A percentile compares a stretch with the other conserved stretches of the same genome.
Conservation (phyloP, 805 yeast species). For the Candida sithepensis region DNA sequence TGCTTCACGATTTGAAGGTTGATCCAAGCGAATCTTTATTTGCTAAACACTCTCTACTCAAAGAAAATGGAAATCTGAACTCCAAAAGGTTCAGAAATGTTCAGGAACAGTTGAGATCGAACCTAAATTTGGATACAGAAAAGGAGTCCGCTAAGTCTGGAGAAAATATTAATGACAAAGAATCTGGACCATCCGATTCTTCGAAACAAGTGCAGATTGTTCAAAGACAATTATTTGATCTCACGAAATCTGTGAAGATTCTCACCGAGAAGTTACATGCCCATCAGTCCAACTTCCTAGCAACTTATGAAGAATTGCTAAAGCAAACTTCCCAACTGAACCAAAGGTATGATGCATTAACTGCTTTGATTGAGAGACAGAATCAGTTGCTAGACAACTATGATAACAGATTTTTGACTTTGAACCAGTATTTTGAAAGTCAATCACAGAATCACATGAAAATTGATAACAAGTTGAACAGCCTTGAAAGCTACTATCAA, state of each 20-base stretch:
- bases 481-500: constrained; percentile 13
- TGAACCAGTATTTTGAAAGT: constrained; percentile 15
- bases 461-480: constrained; percentile 13
- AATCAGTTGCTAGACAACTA: constrained; percentile 13
- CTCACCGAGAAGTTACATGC: constrained; percentile 9
- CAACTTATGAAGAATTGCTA: constrained; percentile 5
- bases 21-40: constrained; percentile 24
- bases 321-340: constrained; percentile 11
- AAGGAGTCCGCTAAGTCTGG: background rate
- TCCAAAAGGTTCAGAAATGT: constrained; percentile 13
- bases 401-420: constrained; percentile 12
- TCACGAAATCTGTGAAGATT: constrained; percentile 15
- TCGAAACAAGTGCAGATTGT: constrained; percentile 8
- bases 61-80: constrained; percentile 17
- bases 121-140: constrained; percentile 5
- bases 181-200: background rate
- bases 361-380: constrained; percentile 11
- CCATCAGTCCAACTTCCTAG: constrained; percentile 3
- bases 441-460: constrained; percentile 19
- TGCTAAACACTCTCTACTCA: constrained; percentile 22
- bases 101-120: constrained; percentile 19
- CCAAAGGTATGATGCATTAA: constrained; percentile 11
- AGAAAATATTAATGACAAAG: too few species aligned
- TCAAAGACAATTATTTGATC: constrained; percentile 22
- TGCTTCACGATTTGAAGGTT: constrained; percentile 28